phyloP scores from a whole-genome alignment of 1,284 basidiomycete genomes.

The Cystobasidium pallidum region DNA sequence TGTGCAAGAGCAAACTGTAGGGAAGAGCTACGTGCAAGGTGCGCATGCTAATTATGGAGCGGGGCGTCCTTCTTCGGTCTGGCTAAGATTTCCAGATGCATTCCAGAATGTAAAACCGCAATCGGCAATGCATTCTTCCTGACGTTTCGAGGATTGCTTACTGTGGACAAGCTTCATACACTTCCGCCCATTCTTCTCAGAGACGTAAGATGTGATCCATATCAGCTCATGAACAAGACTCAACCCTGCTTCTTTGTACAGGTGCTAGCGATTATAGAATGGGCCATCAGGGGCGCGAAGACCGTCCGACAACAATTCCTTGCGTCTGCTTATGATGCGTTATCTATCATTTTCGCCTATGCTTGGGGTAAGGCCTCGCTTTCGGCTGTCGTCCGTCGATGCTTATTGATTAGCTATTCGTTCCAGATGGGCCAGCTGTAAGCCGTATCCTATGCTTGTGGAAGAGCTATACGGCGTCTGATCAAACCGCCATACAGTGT shows the following conservation, averaged over 20 bases:
- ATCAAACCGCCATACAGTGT: background rate
- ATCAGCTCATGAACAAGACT: too few species aligned
- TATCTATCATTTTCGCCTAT: background rate
- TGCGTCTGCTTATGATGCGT: background rate
- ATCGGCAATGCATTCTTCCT: background rate
- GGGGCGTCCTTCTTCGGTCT: background rate
- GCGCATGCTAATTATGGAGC: background rate
- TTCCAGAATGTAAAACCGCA: background rate
- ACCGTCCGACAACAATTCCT: background rate
- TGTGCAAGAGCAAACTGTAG: background rate
- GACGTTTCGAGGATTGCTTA: background rate
- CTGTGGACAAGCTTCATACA: background rate
- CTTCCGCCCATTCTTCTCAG: background rate
- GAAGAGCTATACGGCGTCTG: background rate
- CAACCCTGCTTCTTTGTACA: background rate
- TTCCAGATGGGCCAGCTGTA: background rate
- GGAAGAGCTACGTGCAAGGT: background rate
- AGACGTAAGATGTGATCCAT: background rate
- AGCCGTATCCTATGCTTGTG: background rate
- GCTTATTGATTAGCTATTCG: background rate
- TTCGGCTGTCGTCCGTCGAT: background rate
- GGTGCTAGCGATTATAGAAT: background rate
- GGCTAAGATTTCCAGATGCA: background rate
- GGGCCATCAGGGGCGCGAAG: background rate
- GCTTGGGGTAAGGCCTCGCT: background rate